Base-by-base conservation (phyloP, 441 rosid genomes). In the Geranium incanum region DNA sequence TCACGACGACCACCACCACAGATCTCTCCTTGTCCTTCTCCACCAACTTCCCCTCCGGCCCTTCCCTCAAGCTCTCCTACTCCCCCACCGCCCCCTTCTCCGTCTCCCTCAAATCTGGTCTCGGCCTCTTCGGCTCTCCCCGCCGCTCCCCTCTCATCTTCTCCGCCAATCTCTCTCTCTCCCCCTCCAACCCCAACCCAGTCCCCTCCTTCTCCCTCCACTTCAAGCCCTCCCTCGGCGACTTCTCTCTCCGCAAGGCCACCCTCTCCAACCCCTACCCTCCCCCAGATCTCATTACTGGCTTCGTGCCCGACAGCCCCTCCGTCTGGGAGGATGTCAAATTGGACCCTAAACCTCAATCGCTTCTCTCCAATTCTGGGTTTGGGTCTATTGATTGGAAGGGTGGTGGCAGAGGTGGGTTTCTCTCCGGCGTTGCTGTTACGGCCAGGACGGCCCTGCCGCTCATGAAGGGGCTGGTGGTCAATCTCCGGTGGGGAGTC, bases 81-180 rank as follows among this genome's bases (percentile, higher is more conserved):
- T 39, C 78, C 15, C 85, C 84, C 21, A 36, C 83, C 48, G 9
- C 69, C 5, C 88, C 88, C 48, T 73, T 86, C 66, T 81, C 85
- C 19, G 71, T 86, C 3, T 70, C 86, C 55, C 82, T 87, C 37
- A 87, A 81, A 71, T 87, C 92, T 8, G 92, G 92, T 0, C 78
- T 84, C 38, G 89, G 89, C 75, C 77, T 86, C 68, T 77, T 78
- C 45, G 90, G 92, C 19, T 84, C 90, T 7, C 92, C 92, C 5
- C 75, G 60, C 16, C 64, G 81, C 37, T 87, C 92, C 15, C 85
- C 86, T 76, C 77, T 86, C 13, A 50, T 77, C 71, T 86, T 86
- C 81, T 81, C 84, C 36, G 87, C 86, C 15, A 67, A 69, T 36
- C 76, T 87, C 71, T 72, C 86, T 60, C 72, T 84, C 63, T 82